Percentiles rank a stretch among this genome's conserved stretches.
phyloP scores from a whole-genome alignment of 169 alveolate species.

The Plasmodium ovale region DNA sequence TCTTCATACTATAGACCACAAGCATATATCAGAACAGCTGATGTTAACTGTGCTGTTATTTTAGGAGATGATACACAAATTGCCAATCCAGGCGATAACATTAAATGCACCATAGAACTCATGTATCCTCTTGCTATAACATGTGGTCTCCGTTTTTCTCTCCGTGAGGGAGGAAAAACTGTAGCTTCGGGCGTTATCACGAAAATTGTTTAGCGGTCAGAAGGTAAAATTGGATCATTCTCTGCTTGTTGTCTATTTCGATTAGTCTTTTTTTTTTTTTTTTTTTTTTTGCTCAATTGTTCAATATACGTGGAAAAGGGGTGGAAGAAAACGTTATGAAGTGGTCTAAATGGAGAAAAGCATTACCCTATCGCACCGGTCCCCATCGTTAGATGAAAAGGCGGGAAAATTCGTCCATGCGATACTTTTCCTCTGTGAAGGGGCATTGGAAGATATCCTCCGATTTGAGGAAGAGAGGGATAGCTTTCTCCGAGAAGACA shows the following conservation, averaged over 20 bases:
- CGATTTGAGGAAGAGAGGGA: constrained; percentile 62
- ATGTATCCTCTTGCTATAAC: constrained; percentile 88
- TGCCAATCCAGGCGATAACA: constrained; percentile 85
- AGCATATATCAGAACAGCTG: constrained; percentile 96
- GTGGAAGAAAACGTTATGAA: too few relatives aligned
- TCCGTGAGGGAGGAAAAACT: constrained; percentile 96
- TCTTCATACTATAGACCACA: constrained; percentile 95
- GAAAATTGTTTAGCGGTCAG: constrained; percentile 40
- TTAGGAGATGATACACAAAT: constrained; percentile 88
- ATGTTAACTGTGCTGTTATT: constrained; percentile 92
- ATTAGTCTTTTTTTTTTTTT: neutral
- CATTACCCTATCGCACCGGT: neutral
- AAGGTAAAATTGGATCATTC: neutral
- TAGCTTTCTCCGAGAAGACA: constrained; percentile 85
- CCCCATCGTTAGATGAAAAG: constrained; percentile 73
- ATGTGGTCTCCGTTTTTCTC: constrained; percentile 92
- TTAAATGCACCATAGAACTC: constrained; percentile 86
- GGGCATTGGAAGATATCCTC: constrained; percentile 82
- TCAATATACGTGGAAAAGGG: too few relatives aligned
- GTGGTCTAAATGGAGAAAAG: too few relatives aligned
- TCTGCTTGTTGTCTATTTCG: neutral
- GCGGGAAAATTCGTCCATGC: constrained; percentile 78
- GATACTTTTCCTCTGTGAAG: constrained; percentile 75
- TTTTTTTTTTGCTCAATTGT: neutral
- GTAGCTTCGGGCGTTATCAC: constrained; percentile 95